Evolutionary conservation across 495 filamentous ascomycete species (phyloP), one percentile per base, ranked within the genome.

Genomic region (Bombardia bombarda): DNA sequence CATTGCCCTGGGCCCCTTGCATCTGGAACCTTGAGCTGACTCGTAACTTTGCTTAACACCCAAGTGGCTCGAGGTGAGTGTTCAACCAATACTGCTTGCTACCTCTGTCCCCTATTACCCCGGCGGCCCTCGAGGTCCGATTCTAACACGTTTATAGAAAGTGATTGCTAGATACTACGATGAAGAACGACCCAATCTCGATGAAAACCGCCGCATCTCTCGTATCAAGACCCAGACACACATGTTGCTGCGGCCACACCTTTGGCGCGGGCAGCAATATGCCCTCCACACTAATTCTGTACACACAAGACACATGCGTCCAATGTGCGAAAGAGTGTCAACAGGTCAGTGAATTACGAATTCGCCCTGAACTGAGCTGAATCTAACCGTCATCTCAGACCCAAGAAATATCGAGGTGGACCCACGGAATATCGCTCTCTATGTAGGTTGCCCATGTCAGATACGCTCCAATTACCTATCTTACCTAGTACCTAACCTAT

Each of bases 251-350:
- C 23, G 56, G 4, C 53, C 50, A 1, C 50, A 65, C 34, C 56
- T 51, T 35, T 62, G 59, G 61, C 43, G 43, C 7, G 57, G 59
- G 10, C 56, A 62, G 34, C 53, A 50, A 16, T 44, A 60, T 17
- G 63, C 56, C 0, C 37, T 42, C 17, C 41, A 50, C 6, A 55
- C 42, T 14, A 50, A 38, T 0, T 47, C 51, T 0, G 55, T 65
- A 0, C 67, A 70, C 17, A 55, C 61, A 2, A 54, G 66, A 8
- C 60, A 68, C 21, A 58, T 70, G 62, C 43, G 56, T 1, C 56
- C 64, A 2, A 42, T 64, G 0, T 68, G 60, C 16, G 55, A 53
- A 34, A 52, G 38, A 1, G 35, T 64, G 0, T 66, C 57, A 7
- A 54, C 53, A 18, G 45, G 61, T 63, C 36, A 45, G 45, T n/a